Conservation (phyloP, 148 eudicot genomes). For the Polygonum aviculare region DNA sequence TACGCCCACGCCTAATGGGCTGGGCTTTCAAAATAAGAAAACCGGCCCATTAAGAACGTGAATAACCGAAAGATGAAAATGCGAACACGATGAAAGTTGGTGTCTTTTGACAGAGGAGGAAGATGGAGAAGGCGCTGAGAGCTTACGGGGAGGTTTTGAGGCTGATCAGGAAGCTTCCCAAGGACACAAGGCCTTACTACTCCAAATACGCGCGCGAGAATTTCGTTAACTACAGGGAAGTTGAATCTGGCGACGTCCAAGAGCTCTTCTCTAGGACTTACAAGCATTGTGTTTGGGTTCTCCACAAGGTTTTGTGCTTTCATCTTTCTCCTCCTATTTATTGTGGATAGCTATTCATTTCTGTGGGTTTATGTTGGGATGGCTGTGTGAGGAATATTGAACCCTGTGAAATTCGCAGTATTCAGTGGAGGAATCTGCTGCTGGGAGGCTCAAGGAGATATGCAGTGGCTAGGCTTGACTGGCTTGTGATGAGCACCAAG, state of each 20-base stretch:
- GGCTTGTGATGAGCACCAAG: conserved; percentile 18
- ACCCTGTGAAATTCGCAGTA: conserved; percentile 35
- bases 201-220: conserved; percentile 88
- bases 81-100: not conserved
- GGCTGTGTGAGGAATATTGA: not conserved
- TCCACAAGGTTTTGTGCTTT: conserved; percentile 41
- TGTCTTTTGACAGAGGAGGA: not conserved
- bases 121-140: conserved; percentile 57
- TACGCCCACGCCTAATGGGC: not conserved
- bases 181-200: conserved; percentile 63
- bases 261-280: conserved; percentile 70
- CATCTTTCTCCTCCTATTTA: not conserved
- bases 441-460: conserved; percentile 50
- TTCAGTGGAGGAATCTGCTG: conserved; percentile 58
- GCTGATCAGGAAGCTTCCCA: conserved; percentile 61
- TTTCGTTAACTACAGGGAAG: conserved; percentile 77
- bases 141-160: conserved; percentile 77
- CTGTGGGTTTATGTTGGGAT: not conserved
- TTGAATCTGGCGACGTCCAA: conserved; percentile 47
- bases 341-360: not conserved
- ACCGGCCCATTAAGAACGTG: not conserved
- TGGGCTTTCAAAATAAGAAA: not conserved
- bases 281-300: conserved; percentile 72
- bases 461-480: conserved; percentile 23
- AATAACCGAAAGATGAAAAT: not conserved